Base-by-base conservation (phyloP, 1,284 basidiomycete genomes). In the Rhodotorula sp. region DNA sequence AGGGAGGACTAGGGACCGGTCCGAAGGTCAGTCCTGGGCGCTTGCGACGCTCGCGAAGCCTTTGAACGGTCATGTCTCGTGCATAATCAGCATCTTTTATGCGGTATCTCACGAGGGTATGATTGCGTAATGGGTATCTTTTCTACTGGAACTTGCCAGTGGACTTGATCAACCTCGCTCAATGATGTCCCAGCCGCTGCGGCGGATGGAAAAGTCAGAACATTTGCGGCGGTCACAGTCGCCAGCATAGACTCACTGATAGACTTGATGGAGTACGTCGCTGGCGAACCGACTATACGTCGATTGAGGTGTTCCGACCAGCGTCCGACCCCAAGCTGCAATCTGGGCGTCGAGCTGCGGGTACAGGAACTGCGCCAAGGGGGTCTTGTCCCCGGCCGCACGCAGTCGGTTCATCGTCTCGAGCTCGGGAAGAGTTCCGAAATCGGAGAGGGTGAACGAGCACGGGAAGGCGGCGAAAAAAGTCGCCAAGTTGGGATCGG, bases 291-390 rank as follows among this genome's bases (percentile, higher is more conserved):
- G 81, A 79, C 88, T 89, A 77, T 90, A 91, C 45, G 90, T 91
- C 78, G 89, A 90, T 64, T 85, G 69, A n/a, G 86, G 84, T 18
- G 89, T 91, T 2, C 88, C 88, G 1, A 87, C 85, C 48, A 89
- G 84, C n/a, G 78, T 81, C 77, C 82, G 80, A 2, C 87, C 87
- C 63, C 83, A 83, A 1, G 85, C 85, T 26, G 86, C 85, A 47
- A 91, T 84, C 80, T 90, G 84, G 14, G 88, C 88, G 77, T 91
- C 90, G 48, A 92, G 77, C 66, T 90, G 85, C 2, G 90, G 87
- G 31, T 85, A 75, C 28, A 90, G 70, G 76, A 87, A 87, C 15
- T 78, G 75, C 34, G 79, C 83, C 60, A 91, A 80, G 47, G 71
- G 78, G 26, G 87, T 81, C 2, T 84, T 85, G 77, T 91, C 89